phyloP scores from a whole-genome alignment of 1,284 basidiomycete genomes.

The Trametes pubescens region DNA sequence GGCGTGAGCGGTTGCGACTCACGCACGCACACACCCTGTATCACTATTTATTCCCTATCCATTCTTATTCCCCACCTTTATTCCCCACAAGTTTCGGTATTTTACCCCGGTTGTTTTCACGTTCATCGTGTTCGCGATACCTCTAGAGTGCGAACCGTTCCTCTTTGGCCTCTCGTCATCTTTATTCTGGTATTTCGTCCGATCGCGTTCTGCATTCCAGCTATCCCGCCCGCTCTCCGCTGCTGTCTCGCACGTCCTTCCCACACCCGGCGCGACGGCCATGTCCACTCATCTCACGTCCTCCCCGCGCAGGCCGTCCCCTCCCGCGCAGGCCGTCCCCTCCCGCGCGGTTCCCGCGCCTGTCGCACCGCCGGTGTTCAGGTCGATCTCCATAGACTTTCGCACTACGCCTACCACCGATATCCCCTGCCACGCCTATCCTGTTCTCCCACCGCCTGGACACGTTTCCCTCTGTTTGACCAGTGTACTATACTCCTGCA shows the following conservation, averaged over 20 bases:
- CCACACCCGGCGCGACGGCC: background rate
- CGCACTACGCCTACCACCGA: background rate
- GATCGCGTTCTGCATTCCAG: background rate
- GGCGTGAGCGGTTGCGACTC: slow-evolving; percentile 6
- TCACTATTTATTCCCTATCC: slow-evolving; percentile 3
- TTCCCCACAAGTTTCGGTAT: background rate
- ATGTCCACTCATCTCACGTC: background rate
- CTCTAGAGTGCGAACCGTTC: background rate
- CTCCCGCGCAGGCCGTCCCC: background rate
- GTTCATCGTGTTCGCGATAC: background rate
- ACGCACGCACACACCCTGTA: background rate
- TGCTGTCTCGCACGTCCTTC: background rate
- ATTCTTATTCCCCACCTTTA: background rate
- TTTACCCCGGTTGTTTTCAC: background rate
- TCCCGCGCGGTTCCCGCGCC: background rate
- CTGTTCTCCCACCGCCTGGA: background rate
- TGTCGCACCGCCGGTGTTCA: slow-evolving; percentile 4
- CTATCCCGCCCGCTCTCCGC: slow-evolving; percentile 1
- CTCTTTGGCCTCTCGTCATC: background rate
- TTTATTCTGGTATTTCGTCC: background rate
- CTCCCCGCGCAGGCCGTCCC: background rate
- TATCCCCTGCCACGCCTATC: background rate
- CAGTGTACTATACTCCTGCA: background rate
- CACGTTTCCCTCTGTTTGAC: background rate
- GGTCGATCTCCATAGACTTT: background rate